These are phyloP conservation scores for Jimgerdemannia flammicorona DNA, from an alignment of 192 early-diverging fungal genomes.

Conservation along the genomic window DNA sequence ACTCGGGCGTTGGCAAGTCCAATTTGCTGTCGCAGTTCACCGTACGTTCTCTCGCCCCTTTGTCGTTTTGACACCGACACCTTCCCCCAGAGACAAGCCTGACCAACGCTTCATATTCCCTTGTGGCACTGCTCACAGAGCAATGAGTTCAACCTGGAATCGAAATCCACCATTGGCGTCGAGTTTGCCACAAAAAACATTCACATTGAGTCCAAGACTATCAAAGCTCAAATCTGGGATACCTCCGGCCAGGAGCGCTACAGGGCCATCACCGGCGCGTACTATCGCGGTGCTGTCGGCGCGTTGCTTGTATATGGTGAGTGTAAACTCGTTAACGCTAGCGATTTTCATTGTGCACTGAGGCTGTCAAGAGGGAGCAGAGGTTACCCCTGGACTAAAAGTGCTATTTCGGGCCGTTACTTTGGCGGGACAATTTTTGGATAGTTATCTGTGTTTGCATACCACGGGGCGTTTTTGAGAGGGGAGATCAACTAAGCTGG, in stretches of 20 bases:
- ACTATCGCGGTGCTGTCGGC: constrained; percentile 94
- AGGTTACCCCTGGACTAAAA: too few species aligned
- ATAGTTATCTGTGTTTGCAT: too few species aligned
- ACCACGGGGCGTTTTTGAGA: too few species aligned
- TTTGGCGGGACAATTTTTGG: too few species aligned
- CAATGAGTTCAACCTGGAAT: constrained; percentile 51
- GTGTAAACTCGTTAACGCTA: background rate
- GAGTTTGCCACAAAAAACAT: constrained; percentile 50
- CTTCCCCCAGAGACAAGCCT: background rate
- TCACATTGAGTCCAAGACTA: constrained; percentile 17
- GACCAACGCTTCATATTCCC: background rate
- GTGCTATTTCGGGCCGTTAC: too few species aligned
- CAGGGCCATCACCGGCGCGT: constrained; percentile 77
- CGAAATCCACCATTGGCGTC: constrained; percentile 48
- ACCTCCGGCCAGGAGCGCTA: constrained; percentile 95
- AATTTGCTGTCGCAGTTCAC: constrained; percentile 50
- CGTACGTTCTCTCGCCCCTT: constrained; percentile 10
- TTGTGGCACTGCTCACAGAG: constrained; percentile 15
- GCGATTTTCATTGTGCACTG: too few species aligned
- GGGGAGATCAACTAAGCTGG: too few species aligned
- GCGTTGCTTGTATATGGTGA: constrained; percentile 88
- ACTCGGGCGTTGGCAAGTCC: constrained; percentile 51
- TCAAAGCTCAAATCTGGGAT: constrained; percentile 66
- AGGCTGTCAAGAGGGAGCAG: too few species aligned
- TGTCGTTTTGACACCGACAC: too few species aligned